These are phyloP conservation scores for Ziziphus jujuba DNA, from an alignment of 306 rosid species.

Conservation along the genomic window DNA sequence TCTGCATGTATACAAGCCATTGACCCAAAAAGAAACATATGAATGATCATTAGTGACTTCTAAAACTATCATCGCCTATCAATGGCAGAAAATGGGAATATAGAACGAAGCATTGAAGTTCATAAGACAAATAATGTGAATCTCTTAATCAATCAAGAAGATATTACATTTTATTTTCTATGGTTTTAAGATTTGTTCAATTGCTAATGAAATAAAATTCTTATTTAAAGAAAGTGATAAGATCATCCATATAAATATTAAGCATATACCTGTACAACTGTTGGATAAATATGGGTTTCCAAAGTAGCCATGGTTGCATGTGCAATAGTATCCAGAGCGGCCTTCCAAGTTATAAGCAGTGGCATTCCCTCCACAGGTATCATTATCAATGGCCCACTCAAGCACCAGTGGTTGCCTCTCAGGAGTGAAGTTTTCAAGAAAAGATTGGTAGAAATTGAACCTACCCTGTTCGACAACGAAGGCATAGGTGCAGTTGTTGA, in stretches of 20 bases:
- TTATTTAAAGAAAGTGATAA: too few relatives aligned
- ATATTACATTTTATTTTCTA: too few relatives aligned
- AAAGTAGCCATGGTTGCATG: neutral
- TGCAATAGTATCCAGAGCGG: neutral
- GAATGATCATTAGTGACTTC: too few relatives aligned
- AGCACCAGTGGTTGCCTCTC: neutral
- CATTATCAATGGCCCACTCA: conserved; percentile 12
- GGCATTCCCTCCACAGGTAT: neutral
- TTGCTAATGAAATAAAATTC: too few relatives aligned
- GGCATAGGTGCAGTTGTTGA: conserved; percentile 24
- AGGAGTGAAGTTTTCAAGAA: neutral
- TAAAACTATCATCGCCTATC: too few relatives aligned
- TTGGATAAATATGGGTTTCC: conserved; percentile 9
- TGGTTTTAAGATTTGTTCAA: too few relatives aligned
- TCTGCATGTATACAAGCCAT: conserved; percentile 30
- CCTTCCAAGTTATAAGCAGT: neutral
- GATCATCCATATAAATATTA: too few relatives aligned
- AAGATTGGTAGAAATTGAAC: conserved; percentile 13
- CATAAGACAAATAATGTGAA: too few relatives aligned
- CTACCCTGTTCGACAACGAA: neutral
- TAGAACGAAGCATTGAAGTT: too few relatives aligned
- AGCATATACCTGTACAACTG: conserved; percentile 20
- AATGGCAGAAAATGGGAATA: too few relatives aligned
- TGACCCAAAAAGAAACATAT: neutral
- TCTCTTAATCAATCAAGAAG: too few relatives aligned